These are phyloP conservation scores for Fusarium longipes DNA, from an alignment of 2,329 filamentous ascomycete genomes.

Conservation along the genomic window DNA sequence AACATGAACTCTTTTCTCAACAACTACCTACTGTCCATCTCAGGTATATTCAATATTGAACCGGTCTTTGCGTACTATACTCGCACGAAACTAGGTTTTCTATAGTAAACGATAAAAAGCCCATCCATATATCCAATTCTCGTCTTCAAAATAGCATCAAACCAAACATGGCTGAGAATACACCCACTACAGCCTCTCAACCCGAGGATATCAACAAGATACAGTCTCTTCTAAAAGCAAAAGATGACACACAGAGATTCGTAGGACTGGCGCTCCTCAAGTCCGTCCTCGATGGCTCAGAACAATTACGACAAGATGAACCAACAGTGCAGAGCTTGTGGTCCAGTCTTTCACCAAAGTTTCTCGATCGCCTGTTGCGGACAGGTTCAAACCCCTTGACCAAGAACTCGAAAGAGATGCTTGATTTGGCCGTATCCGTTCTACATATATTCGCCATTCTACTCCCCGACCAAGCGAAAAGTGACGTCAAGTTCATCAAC, in stretches of 20 bases:
- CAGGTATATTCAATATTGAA: neutral
- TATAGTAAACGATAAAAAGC: neutral
- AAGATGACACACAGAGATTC: constrained; percentile 75
- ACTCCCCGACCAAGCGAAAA: constrained; percentile 61
- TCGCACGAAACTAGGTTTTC: neutral
- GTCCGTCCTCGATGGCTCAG: constrained; percentile 71
- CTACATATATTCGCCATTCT: constrained; percentile 71
- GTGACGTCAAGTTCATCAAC: constrained; percentile 60
- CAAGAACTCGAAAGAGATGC: constrained; percentile 67
- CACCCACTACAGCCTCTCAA: constrained; percentile 17
- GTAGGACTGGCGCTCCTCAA: constrained; percentile 75
- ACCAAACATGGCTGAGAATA: constrained; percentile 11
- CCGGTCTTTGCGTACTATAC: neutral
- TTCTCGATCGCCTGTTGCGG: constrained; percentile 71
- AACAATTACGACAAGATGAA: constrained; percentile 61
- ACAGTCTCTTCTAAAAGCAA: constrained; percentile 65
- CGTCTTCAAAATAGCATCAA: neutral
- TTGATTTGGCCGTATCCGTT: constrained; percentile 71
- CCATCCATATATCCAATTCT: neutral
- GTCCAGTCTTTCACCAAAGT: constrained; percentile 69
- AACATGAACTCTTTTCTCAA: constrained; percentile 6
- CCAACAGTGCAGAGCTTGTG: constrained; percentile 63
- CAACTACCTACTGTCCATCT: neutral
- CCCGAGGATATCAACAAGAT: constrained; percentile 58
- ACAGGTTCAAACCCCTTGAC: constrained; percentile 59